Base-by-base conservation (phyloP, 306 rosid genomes). In the Medicago arabica region DNA sequence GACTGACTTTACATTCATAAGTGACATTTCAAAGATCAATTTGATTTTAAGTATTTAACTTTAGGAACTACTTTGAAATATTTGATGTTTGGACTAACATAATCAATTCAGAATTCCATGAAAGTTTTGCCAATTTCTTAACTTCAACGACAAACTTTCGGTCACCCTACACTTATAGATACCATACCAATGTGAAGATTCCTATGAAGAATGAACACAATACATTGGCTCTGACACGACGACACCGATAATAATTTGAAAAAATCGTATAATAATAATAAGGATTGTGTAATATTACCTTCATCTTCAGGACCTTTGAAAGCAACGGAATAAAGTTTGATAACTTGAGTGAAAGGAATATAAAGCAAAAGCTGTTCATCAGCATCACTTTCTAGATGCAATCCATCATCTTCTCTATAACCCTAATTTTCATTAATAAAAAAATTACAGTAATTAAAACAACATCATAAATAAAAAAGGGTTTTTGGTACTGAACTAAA, bases 341-440 rank as follows among this genome's bases (percentile, higher is more conserved):
- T 74, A 8, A 95, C 97, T 92, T 92, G 97, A 23, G 76, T 87
- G 69, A 95, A 95, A 62, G 99, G 97, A 69, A 95, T 80, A 78
- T 92, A 95, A 69, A 95, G 83, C 88, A 95, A 82, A 85, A 95
- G 93, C 82, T 92, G 99, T 83, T 95, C 99, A 78, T 95, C 99
- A 0, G 99, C 97, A 84, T 92, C 99, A 80, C 99, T 95, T 85
- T 92, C 96, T 78, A 95, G 82, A 88, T 82, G 87, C 89, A 95
- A 89, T 71, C 91, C 90, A 41, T 95, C 99, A 75, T 95, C 92
- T 63, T 95, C 97, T 87, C 99, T 89, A 60, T 93, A 95, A 75
- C 96, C 96, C 99, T 92, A 72, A 41, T 82, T 67, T 43, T 19
- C 25, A 55, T 1, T 9, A 54, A 53, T 17, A 13, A 72, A 75